Percentiles rank a stretch among this genome's conserved stretches.
Conservation (phyloP, 1,284 basidiomycete genomes). For the Leccinum griseonigrum region DNA sequence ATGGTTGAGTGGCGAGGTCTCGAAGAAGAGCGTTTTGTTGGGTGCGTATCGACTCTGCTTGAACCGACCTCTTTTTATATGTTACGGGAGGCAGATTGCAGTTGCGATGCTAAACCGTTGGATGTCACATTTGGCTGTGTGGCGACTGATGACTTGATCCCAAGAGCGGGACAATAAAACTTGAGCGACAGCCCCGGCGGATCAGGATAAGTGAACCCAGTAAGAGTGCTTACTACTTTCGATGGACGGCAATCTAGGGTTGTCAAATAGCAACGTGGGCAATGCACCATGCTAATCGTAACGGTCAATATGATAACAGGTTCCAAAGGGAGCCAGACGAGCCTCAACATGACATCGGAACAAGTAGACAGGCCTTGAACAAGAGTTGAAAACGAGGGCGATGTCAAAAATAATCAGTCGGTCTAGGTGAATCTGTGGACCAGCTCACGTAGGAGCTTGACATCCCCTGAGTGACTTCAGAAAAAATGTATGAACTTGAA, state of each 20-base stretch:
- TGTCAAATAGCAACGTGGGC: slow-evolving; percentile 2
- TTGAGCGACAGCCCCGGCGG: slow-evolving; percentile 3
- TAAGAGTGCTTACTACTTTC: slow-evolving; percentile 5
- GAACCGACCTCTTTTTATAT: slow-evolving; percentile 16
- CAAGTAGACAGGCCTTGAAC: background rate
- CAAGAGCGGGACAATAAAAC: background rate
- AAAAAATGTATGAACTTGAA: background rate
- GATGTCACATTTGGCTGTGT: background rate
- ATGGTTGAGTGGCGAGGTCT: slow-evolving; percentile 1
- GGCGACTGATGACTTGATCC: background rate
- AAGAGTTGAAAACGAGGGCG: background rate
- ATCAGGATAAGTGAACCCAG: background rate
- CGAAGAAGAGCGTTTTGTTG: background rate
- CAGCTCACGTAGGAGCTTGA: slow-evolving; percentile 1
- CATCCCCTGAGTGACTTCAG: background rate
- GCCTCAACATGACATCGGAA: background rate
- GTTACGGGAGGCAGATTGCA: background rate
- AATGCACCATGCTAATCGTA: background rate
- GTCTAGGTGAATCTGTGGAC: background rate
- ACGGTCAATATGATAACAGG: slow-evolving; percentile 8
- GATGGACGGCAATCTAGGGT: slow-evolving; percentile 4
- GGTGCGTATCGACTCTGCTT: background rate
- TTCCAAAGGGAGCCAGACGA: slow-evolving; percentile 1
- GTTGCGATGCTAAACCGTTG: background rate
- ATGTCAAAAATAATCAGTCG: background rate